These are phyloP conservation scores for Crithidia bombi DNA, from an alignment of 208 protist genomes.

Conservation along the genomic window DNA sequence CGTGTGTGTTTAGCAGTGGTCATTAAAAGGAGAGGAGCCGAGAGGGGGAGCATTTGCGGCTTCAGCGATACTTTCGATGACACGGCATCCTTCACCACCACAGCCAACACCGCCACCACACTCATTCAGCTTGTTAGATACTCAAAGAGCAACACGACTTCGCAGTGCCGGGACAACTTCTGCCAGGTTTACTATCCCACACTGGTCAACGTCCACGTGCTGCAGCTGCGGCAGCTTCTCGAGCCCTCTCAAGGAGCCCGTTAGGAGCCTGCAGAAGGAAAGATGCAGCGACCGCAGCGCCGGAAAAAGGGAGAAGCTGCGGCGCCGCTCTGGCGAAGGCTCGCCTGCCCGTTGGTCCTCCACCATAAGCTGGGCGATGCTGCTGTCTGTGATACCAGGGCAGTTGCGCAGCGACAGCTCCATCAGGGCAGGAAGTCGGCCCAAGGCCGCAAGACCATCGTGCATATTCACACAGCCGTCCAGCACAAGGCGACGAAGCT, in stretches of 20 bases:
- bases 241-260: constrained; percentile 12
- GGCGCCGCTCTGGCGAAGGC: too few relatives aligned
- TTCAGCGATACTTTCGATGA: too few relatives aligned
- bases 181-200: constrained; percentile 6
- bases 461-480: constrained; percentile 27
- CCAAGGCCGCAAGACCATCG: background rate
- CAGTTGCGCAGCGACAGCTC: constrained; percentile 21
- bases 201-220: constrained; percentile 10
- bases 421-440: constrained; percentile 2
- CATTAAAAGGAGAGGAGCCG: background rate
- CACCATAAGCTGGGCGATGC: background rate
- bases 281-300: constrained; percentile 5
- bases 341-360: background rate
- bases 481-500: constrained; percentile 10
- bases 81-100: too few relatives aligned
- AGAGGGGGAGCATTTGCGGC: too few relatives aligned
- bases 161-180: constrained; percentile 2
- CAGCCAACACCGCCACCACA: too few relatives aligned
- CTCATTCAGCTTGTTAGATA: too few relatives aligned
- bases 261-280: constrained; percentile 15
- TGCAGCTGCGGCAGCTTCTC: constrained; percentile 6
- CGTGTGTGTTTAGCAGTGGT: background rate
- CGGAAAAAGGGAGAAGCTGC: background rate
- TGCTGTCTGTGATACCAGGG: constrained; percentile 12
- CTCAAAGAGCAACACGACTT: constrained; percentile 9